Evolutionary conservation across 306 rosid genomes (phyloP), one percentile per base, ranked within the genome.

Genomic region (Glycine latifolia): DNA sequence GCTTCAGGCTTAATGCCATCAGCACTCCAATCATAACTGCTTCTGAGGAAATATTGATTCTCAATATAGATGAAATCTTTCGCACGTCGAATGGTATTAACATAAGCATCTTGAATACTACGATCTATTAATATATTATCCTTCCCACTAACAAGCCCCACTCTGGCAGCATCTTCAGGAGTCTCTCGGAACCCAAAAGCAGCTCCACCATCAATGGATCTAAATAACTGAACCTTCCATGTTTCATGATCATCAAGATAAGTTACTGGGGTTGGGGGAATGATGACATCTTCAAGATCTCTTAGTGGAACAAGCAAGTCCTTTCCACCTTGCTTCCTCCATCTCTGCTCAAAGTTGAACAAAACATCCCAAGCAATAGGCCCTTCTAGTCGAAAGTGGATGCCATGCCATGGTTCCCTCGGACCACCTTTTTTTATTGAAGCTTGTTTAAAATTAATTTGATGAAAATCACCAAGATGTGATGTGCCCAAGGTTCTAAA

Each of bases 171-270:
- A 10, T 89, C 92, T 78, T 89, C 92, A 7, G 94, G 94, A 39
- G 86, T 77, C 26, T 91, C 92, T 0, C 92, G 94, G 78, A 91
- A 91, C 48, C 94, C 92, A 53, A 80, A 91, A 79, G 90, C 94
- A 55, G 94, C 94, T 60, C 94, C 94, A 35, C 92, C 94, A 52
- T 91, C 94, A 15, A 91, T 89, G 0, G 92, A 91, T 72, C 94
- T 70, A 81, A 91, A 91, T 52, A 91, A 82, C 71, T 91, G 94
- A 79, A 91, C 94, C 6, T 89, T 87, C 92, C 94, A 90, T 4
- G 94, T 81, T 12, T 90, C 94, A 0, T 54, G 84, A 70, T 90
- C 94, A 48, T 89, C 86, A 2, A 79, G 86, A 78, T 76, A 87
- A 84, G 82, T 89, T 13, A 87, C 94, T 0, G 92, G 85, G 2